phyloP scores from a whole-genome alignment of 2,329 filamentous ascomycete genomes.

The Myriosclerotinia duriaeana region DNA sequence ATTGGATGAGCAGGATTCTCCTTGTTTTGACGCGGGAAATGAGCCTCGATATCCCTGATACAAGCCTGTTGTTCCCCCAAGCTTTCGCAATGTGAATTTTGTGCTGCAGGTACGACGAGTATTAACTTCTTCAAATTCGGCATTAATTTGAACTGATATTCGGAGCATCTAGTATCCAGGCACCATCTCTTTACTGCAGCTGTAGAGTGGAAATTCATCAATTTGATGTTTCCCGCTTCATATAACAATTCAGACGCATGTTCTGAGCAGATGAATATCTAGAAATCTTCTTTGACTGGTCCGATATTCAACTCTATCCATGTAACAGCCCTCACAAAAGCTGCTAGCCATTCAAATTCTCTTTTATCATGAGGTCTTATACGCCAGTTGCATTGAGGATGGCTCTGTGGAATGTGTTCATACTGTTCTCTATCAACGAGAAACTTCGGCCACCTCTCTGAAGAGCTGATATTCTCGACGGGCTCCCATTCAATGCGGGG shows the following conservation, averaged over 20 bases:
- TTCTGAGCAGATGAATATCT: not conserved
- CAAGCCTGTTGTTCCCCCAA: not conserved
- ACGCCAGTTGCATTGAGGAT: not conserved
- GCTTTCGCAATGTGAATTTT: too few species aligned
- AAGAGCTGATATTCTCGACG: not conserved
- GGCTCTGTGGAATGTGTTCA: not conserved
- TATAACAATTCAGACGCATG: not conserved
- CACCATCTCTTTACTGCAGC: not conserved
- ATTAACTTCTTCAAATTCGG: not conserved
- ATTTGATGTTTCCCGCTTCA: not conserved
- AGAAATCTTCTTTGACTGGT: not conserved
- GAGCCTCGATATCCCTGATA: not conserved
- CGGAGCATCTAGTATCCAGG: too few species aligned
- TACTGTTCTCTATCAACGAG: not conserved
- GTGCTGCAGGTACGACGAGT: too few species aligned
- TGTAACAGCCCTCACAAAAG: slow-evolving; percentile 27
- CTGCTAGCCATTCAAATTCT: slow-evolving; percentile 29
- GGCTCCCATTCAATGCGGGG: not conserved
- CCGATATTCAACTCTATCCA: slow-evolving; percentile 29
- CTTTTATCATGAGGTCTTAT: slow-evolving; percentile 24
- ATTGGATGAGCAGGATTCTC: not conserved
- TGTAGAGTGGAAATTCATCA: not conserved
- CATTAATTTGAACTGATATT: not conserved
- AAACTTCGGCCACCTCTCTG: slow-evolving; percentile 12
- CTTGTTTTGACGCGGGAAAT: not conserved